Evolutionary conservation across 2,329 filamentous ascomycete species (phyloP).

Genomic region (Fusarium zealandicum): DNA sequence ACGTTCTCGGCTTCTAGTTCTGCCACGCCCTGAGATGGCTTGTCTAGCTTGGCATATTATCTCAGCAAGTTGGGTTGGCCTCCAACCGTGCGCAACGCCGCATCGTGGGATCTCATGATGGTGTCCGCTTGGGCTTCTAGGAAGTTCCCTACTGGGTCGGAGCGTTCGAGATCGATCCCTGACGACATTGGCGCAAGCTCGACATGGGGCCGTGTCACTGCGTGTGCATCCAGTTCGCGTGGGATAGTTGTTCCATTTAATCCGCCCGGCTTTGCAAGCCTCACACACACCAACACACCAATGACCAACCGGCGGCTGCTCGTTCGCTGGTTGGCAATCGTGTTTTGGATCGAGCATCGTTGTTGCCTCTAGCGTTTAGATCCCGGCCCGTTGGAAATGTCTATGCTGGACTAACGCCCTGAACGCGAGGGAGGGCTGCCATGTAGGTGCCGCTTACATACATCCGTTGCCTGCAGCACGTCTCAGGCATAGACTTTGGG

Average conservation of each 20-base stretch:
- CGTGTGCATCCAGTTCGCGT: slow-evolving; percentile 15
- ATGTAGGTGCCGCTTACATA: slow-evolving; percentile 1
- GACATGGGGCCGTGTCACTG: slow-evolving; percentile 20
- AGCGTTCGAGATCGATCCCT: slow-evolving; percentile 35
- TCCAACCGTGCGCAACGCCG: slow-evolving; percentile 37
- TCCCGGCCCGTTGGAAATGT: slow-evolving; percentile 29
- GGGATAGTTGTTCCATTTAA: background rate
- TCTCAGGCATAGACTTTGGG: slow-evolving; percentile 5
- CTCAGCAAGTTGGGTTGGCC: slow-evolving; percentile 7
- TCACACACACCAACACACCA: slow-evolving; percentile 3
- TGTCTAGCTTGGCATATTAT: slow-evolving; percentile 12
- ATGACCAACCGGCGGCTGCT: slow-evolving; percentile 18
- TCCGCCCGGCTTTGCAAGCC: background rate
- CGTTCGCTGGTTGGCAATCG: slow-evolving; percentile 17
- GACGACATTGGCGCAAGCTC: slow-evolving; percentile 24
- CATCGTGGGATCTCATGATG: slow-evolving; percentile 42
- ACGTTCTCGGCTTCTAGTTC: too few relatives aligned
- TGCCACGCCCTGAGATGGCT: slow-evolving; percentile 25
- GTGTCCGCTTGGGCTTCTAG: slow-evolving; percentile 24
- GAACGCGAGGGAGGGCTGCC: slow-evolving; percentile 6
- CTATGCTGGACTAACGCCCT: slow-evolving; percentile 8
- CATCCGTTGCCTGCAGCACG: slow-evolving; percentile 2
- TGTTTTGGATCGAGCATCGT: slow-evolving; percentile 22
- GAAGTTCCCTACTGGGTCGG: slow-evolving; percentile 21
- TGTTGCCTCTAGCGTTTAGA: slow-evolving; percentile 26